Evolutionary conservation across 2,329 filamentous ascomycete genomes (phyloP).

Genomic region (Calonectria montana): DNA sequence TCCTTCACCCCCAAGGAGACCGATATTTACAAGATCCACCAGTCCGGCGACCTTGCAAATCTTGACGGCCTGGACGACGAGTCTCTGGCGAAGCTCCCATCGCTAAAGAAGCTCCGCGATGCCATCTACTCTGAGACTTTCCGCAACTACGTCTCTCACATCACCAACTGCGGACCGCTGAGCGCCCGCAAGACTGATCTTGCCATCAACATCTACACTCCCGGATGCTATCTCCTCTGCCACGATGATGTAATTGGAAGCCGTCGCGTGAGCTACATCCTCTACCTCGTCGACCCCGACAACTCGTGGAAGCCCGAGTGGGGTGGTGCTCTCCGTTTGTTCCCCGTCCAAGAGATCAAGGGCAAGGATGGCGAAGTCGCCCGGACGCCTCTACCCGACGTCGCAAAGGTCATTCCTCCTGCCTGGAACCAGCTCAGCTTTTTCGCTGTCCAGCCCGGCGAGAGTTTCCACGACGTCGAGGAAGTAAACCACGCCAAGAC

Average conservation of each 20-base stretch:
- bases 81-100: constrained; percentile 86
- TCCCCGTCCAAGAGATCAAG: constrained; percentile 74
- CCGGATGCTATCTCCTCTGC: constrained; percentile 93
- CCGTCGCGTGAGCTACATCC: constrained; percentile 93
- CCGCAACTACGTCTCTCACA: constrained; percentile 85
- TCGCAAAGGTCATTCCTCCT: constrained; percentile 85
- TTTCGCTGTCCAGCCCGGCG: constrained; percentile 97
- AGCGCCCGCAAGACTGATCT: constrained; percentile 97
- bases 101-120: constrained; percentile 91
- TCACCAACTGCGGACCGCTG: constrained; percentile 87
- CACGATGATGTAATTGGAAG: constrained; percentile 99
- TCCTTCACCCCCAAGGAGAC: constrained; percentile 98
- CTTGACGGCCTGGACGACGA: constrained; percentile 92
- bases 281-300: constrained; percentile 95
- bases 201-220: constrained; percentile 98
- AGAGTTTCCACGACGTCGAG: constrained; percentile 99
- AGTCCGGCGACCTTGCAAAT: constrained; percentile 97
- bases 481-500: constrained; percentile 85
- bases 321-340: constrained; percentile 92
- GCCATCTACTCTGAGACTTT: constrained; percentile 92
- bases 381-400: constrained; percentile 83
- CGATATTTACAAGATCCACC: constrained; percentile 99
- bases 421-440: constrained; percentile 98
- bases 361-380: constrained; percentile 76
- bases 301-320: constrained; percentile 89